Evolutionary conservation across 2,329 filamentous ascomycete species (phyloP), one percentile per base, ranked within the genome.

Genomic region (Neofusicoccum kwambonambiense): DNA sequence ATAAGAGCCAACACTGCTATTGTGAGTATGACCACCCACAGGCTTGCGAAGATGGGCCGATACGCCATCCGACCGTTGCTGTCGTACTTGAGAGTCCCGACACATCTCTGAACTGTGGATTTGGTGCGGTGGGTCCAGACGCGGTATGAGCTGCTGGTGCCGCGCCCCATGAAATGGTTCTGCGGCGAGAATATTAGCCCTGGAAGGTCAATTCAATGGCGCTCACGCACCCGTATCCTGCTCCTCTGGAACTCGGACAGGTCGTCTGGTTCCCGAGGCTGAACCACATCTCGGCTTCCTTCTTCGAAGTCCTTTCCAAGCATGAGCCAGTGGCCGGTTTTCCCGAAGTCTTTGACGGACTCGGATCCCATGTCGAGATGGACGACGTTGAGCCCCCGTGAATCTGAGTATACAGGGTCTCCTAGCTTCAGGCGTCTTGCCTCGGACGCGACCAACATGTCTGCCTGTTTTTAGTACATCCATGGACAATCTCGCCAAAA

Each of bases 301-400:
- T 54, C 19, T 19, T 35, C 61, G 9, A 41, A 63, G 9, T 35
- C 61, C 17, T 63, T 63, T 22, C 61, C 52, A 22, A 52, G 34
- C 61, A 63, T 63, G 13, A 52, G 9, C 61, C 61, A 52, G 13
- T 37, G 22, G 5, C 45, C 45, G 5, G 12, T 15, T 27, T 60
- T 22, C 19, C 19, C 19, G 34, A 2, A 11, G 17, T 19, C 15
- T 11, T 7, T 19, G 45, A 13, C 45, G 15, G n/a, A 11, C 45
- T 50, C 9, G 8, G 7, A 12, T 19, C 42, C 39, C 22, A 27
- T 44, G 17, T 42, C 37, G 37, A 60, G 34, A 31, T 44, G 54
- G 9, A 45, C 17, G 34, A 60, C 41, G 54, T 27, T 22, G 39
- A 60, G 54, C 1, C 37, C 54, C 5, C 54, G 54, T 3, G 9